Evolutionary conservation across 1,139 yeast genomes (phyloP).

Genomic region (Yamadazyma kanchanaburiensis): DNA sequence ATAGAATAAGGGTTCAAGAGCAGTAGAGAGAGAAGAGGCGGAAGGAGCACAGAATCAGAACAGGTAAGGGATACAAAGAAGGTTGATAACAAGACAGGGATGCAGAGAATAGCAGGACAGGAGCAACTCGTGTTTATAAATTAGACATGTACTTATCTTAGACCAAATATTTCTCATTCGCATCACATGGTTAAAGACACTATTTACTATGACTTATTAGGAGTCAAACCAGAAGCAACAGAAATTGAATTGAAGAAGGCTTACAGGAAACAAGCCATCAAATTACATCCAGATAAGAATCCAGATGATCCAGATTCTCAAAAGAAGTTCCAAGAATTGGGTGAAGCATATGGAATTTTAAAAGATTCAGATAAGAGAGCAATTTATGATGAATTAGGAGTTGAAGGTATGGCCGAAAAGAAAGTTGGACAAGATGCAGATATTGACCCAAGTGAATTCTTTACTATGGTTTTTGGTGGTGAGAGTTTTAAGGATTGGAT

Average conservation of each 20-base stretch:
- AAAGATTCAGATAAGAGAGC: constrained; percentile 35
- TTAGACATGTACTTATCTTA: too few relatives aligned
- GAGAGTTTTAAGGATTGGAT: constrained; percentile 62
- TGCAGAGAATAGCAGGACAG: too few relatives aligned
- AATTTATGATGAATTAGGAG: constrained; percentile 41
- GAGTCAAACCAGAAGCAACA: constrained; percentile 73
- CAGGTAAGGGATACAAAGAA: too few relatives aligned
- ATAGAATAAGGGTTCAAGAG: too few relatives aligned
- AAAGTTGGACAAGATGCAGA: constrained; percentile 22
- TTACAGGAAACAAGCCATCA: constrained; percentile 87
- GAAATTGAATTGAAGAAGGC: constrained; percentile 91
- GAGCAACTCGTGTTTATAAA: too few relatives aligned
- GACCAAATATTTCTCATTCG: too few relatives aligned
- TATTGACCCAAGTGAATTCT: constrained; percentile 46
- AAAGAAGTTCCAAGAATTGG: constrained; percentile 89
- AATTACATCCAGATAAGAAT: constrained; percentile 91
- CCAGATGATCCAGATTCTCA: constrained; percentile 84
- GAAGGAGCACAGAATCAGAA: too few relatives aligned
- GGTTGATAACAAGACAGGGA: too few relatives aligned
- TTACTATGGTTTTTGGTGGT: constrained; percentile 88
- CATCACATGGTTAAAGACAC: constrained; percentile 87
- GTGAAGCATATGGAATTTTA: constrained; percentile 45
- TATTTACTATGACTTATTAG: constrained; percentile 79
- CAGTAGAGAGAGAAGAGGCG: too few relatives aligned
- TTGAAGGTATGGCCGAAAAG: constrained; percentile 34